Evolutionary conservation across 345 rosid genomes (phyloP).

Genomic region (Pistacia integerrima): DNA sequence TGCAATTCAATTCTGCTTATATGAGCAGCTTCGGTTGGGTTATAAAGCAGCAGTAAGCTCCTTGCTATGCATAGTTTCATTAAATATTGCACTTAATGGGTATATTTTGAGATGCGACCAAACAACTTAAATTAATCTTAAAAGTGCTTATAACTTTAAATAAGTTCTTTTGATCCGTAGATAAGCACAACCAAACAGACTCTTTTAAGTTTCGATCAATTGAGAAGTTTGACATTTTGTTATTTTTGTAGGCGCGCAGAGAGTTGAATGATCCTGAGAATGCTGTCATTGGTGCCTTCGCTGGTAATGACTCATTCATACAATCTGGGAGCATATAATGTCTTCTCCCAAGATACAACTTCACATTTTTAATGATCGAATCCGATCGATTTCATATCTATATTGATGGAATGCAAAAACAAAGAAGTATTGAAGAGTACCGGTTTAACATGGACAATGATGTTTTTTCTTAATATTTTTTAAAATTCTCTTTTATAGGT

Average conservation of each 20-base stretch:
- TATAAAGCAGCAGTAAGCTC: slow-evolving; percentile 76
- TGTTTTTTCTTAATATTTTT: background rate
- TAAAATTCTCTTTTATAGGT: slow-evolving; percentile 44
- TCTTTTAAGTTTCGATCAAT: background rate
- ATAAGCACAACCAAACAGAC: too few species aligned
- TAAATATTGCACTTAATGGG: background rate
- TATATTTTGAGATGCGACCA: background rate
- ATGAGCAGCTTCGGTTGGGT: slow-evolving; percentile 91
- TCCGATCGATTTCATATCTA: background rate
- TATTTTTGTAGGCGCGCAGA: slow-evolving; percentile 60
- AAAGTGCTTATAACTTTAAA: too few species aligned
- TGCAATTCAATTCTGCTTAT: slow-evolving; percentile 94
- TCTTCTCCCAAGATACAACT: background rate
- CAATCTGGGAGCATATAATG: background rate
- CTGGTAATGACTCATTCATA: slow-evolving; percentile 44
- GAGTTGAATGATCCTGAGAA: slow-evolving; percentile 94
- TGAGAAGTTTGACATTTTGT: background rate
- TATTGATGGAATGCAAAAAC: background rate
- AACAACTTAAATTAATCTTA: too few species aligned
- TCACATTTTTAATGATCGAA: background rate
- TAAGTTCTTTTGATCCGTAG: too few species aligned
- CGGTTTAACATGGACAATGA: background rate
- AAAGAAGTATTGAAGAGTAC: too few species aligned
- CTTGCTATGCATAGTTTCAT: background rate
- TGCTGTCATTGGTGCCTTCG: slow-evolving; percentile 88